phyloP scores from a whole-genome alignment of 352 stramenopile genomes.

The Phytopythium sindhum region DNA sequence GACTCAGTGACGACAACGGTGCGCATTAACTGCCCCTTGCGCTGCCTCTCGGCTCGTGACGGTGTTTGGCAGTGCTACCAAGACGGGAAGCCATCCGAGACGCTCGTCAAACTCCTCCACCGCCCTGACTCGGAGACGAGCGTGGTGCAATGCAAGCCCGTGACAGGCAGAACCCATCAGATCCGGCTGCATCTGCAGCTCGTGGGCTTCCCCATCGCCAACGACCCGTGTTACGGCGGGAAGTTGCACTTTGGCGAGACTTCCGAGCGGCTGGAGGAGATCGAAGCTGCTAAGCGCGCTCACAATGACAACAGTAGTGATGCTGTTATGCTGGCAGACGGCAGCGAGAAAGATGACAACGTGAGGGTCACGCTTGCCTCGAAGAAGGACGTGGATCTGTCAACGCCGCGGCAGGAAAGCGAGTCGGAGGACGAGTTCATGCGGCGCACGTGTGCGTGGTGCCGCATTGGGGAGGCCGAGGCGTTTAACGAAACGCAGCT shows the following conservation, averaged over 20 bases:
- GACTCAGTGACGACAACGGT: constrained; percentile 19
- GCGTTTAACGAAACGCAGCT: constrained; percentile 83
- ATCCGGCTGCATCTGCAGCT: constrained; percentile 96
- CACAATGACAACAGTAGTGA: constrained; percentile 18
- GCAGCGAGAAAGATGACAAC: background rate
- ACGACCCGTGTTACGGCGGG: constrained; percentile 97
- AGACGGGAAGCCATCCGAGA: constrained; percentile 79
- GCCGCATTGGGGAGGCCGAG: constrained; percentile 51
- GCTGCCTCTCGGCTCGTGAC: constrained; percentile 77
- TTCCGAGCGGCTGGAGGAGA: constrained; percentile 35
- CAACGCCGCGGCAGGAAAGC: constrained; percentile 38
- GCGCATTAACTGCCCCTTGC: constrained; percentile 78
- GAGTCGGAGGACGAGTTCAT: constrained; percentile 79
- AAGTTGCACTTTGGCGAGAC: constrained; percentile 89
- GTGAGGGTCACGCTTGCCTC: constrained; percentile 14
- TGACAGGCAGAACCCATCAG: constrained; percentile 97
- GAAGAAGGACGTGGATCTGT: constrained; percentile 51
- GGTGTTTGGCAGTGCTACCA: constrained; percentile 81
- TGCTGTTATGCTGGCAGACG: background rate
- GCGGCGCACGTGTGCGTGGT: constrained; percentile 75
- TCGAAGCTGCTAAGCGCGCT: constrained; percentile 34
- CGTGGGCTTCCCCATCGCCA: constrained; percentile 93
- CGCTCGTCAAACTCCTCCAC: constrained; percentile 59
- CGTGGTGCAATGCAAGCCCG: constrained; percentile 90
- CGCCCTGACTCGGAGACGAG: constrained; percentile 62